phyloP scores from a whole-genome alignment of 345 rosid species.

The Mangifera indica region DNA sequence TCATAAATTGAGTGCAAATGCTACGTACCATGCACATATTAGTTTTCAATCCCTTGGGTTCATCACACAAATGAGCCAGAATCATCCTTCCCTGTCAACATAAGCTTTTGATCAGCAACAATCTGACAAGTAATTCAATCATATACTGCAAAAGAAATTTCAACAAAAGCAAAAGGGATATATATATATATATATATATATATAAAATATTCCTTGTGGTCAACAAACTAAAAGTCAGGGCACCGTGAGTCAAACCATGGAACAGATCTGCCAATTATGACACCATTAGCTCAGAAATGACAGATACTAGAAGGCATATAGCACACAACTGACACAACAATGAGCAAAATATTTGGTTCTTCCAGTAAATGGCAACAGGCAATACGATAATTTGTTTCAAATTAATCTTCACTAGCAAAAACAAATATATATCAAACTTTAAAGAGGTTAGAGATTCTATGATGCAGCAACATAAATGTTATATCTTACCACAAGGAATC shows the following conservation, averaged over 20 bases:
- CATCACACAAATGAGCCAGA: slow-evolving; percentile 97
- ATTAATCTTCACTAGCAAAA: not conserved
- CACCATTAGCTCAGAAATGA: not conserved
- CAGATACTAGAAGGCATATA: not conserved
- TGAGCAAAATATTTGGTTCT: not conserved
- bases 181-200: not conserved
- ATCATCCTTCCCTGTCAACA: slow-evolving; percentile 96
- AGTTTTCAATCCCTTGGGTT: slow-evolving; percentile 96
- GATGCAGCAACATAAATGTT: slow-evolving; percentile 2
- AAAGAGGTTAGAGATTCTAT: not conserved
- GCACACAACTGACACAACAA: not conserved
- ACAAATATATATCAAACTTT: not conserved
- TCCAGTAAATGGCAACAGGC: slow-evolving; percentile 1
- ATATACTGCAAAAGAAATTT: not conserved
- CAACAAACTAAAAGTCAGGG: not conserved
- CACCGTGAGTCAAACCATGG: not conserved
- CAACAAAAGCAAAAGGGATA: not conserved
- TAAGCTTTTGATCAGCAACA: slow-evolving; percentile 21
- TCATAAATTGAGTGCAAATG: slow-evolving; percentile 11
- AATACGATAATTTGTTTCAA: not conserved
- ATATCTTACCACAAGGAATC: slow-evolving; percentile 89
- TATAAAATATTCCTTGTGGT: not conserved
- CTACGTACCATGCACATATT: slow-evolving; percentile 94
- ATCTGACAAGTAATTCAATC: not conserved
- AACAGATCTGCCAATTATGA: not conserved